phyloP scores from a whole-genome alignment of 208 protist species.

The Leishmania martiniquensis region DNA sequence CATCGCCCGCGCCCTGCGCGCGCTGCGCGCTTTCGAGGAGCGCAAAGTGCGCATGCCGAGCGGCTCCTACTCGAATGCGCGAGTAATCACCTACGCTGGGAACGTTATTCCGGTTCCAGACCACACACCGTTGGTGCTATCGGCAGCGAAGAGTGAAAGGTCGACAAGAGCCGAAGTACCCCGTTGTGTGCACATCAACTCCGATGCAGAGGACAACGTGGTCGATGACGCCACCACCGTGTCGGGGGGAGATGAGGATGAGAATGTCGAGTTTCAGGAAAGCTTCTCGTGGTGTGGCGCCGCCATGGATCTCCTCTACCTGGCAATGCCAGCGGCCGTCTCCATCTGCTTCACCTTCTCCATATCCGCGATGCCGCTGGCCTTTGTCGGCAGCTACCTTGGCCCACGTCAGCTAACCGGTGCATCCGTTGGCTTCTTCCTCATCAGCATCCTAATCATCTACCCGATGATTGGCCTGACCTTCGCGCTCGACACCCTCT shows the following conservation, averaged over 20 bases:
- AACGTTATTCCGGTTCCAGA: constrained; percentile 32
- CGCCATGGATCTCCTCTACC: constrained; percentile 60
- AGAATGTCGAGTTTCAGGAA: constrained; percentile 37
- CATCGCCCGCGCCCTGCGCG: constrained; percentile 41
- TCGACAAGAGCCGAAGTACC: neutral
- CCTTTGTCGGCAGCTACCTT: constrained; percentile 80
- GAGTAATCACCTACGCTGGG: constrained; percentile 26
- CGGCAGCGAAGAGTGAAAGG: constrained; percentile 8
- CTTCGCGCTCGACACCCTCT: constrained; percentile 85
- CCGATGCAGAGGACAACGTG: constrained; percentile 33
- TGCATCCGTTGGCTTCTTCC: constrained; percentile 85
- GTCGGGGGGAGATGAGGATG: constrained; percentile 34
- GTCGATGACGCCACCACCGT: constrained; percentile 14
- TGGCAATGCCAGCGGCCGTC: constrained; percentile 66
- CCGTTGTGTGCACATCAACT: constrained; percentile 45
- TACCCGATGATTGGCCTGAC: constrained; percentile 85
- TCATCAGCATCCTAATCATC: constrained; percentile 64
- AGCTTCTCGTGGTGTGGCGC: constrained; percentile 43
- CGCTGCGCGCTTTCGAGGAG: constrained; percentile 48
- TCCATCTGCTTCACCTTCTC: constrained; percentile 83
- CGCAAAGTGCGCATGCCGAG: constrained; percentile 47
- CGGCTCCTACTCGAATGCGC: constrained; percentile 34
- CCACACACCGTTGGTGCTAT: constrained; percentile 41
- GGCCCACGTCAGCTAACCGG: constrained; percentile 67
- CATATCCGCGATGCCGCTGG: constrained; percentile 74